phyloP scores from a whole-genome alignment of 2,329 filamentous ascomycete species.

The Monosporascus sp. region DNA sequence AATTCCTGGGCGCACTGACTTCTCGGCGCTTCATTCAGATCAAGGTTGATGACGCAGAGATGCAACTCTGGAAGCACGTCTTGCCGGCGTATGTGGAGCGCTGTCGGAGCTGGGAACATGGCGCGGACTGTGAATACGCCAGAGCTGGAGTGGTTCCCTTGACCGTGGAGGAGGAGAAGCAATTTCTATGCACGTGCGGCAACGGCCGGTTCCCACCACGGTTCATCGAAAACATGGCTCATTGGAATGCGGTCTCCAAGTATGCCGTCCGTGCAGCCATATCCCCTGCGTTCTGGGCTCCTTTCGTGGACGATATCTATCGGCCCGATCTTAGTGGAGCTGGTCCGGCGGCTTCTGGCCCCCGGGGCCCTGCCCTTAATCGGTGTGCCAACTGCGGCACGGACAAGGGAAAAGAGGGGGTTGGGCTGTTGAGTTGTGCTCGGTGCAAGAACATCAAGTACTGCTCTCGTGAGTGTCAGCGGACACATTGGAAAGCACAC shows the following conservation, averaged over 20 bases:
- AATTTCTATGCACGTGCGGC: constrained; percentile 41
- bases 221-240: constrained; percentile 32
- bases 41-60: constrained; percentile 44
- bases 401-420: not conserved
- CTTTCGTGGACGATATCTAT: constrained; percentile 4
- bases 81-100: constrained; percentile 41
- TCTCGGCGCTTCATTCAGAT: constrained; percentile 30
- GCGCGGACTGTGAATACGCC: constrained; percentile 36
- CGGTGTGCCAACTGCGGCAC: constrained; percentile 2
- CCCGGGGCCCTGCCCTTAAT: not conserved
- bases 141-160: constrained; percentile 30
- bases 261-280: constrained; percentile 51
- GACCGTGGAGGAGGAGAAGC: constrained; percentile 26
- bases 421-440: constrained; percentile 6
- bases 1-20: constrained; percentile 32
- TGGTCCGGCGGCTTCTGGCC: not conserved
- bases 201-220: constrained; percentile 33
- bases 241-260: constrained; percentile 35
- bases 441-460: constrained; percentile 18
- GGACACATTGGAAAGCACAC: constrained; percentile 17
- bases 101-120: constrained; percentile 41
- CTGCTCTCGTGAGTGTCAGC: constrained; percentile 21
- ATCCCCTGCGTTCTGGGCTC: constrained; percentile 46
- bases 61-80: constrained; percentile 44
- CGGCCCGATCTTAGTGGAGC: not conserved